A percentile compares a stretch with the other conserved stretches of the same genome.
These are phyloP conservation scores for Ceratocystis harringtonii DNA, from an alignment of 2,329 filamentous ascomycete genomes.

Conservation along the genomic window DNA sequence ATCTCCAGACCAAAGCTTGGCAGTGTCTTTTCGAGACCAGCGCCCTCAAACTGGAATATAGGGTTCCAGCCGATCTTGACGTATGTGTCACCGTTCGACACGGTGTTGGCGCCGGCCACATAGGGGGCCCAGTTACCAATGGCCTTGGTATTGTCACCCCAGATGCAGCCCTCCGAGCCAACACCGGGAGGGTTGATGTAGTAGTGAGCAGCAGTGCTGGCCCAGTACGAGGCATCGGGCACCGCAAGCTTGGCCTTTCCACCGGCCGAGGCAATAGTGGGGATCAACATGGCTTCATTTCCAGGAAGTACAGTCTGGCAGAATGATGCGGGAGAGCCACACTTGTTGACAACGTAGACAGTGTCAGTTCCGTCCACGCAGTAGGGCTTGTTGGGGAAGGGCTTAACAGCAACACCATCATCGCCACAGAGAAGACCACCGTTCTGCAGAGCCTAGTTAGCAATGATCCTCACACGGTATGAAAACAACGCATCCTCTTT, in stretches of 20 bases:
- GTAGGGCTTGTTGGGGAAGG: slow-evolving; percentile 51
- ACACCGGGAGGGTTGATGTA: slow-evolving; percentile 66
- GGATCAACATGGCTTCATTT: slow-evolving; percentile 70
- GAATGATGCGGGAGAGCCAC: slow-evolving; percentile 47
- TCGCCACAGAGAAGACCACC: slow-evolving; percentile 60
- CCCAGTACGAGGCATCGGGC: slow-evolving; percentile 56
- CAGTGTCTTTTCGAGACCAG: slow-evolving; percentile 38
- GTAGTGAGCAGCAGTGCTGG: slow-evolving; percentile 58
- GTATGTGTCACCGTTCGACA: slow-evolving; percentile 48
- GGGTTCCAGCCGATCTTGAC: slow-evolving; percentile 69
- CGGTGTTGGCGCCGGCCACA: slow-evolving; percentile 61
- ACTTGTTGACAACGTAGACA: slow-evolving; percentile 52
- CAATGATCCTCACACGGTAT: slow-evolving; percentile 6
- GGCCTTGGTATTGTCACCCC: slow-evolving; percentile 48
- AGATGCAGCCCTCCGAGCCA: slow-evolving; percentile 49
- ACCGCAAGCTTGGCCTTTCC: slow-evolving; percentile 46
- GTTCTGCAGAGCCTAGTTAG: slow-evolving; percentile 32
- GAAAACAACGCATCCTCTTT: neutral
- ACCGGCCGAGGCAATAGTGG: slow-evolving; percentile 46
- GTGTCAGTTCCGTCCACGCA: slow-evolving; percentile 54
- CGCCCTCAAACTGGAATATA: slow-evolving; percentile 51
- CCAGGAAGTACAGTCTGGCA: slow-evolving; percentile 69
- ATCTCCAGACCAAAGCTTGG: slow-evolving; percentile 56
- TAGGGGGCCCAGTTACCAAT: slow-evolving; percentile 66
- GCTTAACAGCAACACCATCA: slow-evolving; percentile 50